Conservation (phyloP, 495 filamentous ascomycete genomes). For the Hyaloscypha bicolor region DNA sequence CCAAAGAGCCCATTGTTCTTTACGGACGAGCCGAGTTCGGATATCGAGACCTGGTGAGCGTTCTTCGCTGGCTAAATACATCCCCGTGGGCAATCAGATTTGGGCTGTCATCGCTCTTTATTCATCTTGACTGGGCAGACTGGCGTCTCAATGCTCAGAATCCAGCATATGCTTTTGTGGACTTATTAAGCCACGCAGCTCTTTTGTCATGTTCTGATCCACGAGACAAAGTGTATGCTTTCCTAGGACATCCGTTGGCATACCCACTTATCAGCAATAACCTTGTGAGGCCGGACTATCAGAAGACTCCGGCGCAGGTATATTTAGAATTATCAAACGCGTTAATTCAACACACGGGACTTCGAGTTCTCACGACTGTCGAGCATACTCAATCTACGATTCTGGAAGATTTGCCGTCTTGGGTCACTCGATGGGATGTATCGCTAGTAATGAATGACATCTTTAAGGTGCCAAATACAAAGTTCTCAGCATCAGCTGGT, state of each 20-base stretch:
- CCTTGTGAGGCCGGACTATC: constrained; percentile 22
- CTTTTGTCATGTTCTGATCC: constrained; percentile 22
- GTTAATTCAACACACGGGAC: constrained; percentile 10
- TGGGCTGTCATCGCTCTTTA: constrained; percentile 7
- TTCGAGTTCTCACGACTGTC: constrained; percentile 27
- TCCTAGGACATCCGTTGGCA: constrained; percentile 25
- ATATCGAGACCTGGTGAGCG: constrained; percentile 25
- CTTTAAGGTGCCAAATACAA: neutral
- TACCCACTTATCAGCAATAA: neutral
- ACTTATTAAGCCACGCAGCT: constrained; percentile 17
- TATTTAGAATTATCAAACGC: constrained; percentile 24
- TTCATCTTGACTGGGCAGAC: constrained; percentile 21
- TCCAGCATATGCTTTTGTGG: constrained; percentile 2
- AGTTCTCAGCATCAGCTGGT: constrained; percentile 7
- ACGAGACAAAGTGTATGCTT: constrained; percentile 30
- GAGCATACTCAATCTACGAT: neutral
- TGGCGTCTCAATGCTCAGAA: constrained; percentile 1
- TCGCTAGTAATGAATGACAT: constrained; percentile 13
- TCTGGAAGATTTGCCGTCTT: constrained; percentile 28
- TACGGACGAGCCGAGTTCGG: constrained; percentile 27
- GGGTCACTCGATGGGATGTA: constrained; percentile 32
- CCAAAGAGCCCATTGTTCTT: constrained; percentile 20
- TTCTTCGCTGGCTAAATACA: neutral
- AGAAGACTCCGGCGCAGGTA: constrained; percentile 14
- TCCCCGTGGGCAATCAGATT: constrained; percentile 23